Conservation (phyloP, 2,329 filamentous ascomycete genomes). For the Penicillium sp. region DNA sequence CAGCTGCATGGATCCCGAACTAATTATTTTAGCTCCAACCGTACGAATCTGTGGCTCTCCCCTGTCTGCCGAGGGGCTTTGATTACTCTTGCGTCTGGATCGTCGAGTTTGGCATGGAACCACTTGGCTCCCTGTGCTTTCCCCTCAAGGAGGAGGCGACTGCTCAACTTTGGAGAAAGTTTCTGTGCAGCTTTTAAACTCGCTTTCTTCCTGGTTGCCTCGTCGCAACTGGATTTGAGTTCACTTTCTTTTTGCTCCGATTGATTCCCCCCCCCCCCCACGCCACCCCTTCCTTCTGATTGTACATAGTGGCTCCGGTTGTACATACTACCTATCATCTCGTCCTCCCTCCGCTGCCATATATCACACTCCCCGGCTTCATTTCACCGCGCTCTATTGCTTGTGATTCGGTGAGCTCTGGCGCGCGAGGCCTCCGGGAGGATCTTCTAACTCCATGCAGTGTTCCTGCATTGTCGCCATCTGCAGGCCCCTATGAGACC, state of each 20-base stretch:
- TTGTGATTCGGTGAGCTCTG: slow-evolving; percentile 9
- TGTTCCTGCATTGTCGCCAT: neutral
- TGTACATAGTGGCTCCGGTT: slow-evolving; percentile 13
- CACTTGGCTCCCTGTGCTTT: neutral
- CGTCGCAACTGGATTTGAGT: slow-evolving; percentile 6
- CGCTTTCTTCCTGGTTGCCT: slow-evolving; percentile 14
- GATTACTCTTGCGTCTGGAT: slow-evolving; percentile 15
- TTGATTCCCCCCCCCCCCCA: slow-evolving; percentile 2
- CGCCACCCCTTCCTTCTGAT: slow-evolving; percentile 1
- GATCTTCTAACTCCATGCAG: slow-evolving; percentile 7
- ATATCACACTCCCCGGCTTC: slow-evolving; percentile 1
- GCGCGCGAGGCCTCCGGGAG: neutral
- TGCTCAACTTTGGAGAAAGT: slow-evolving; percentile 14
- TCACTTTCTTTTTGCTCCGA: slow-evolving; percentile 2
- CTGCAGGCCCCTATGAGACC: slow-evolving; percentile 4
- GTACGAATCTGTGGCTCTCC: slow-evolving; percentile 12
- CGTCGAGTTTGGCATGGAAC: slow-evolving; percentile 10
- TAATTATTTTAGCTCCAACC: slow-evolving; percentile 19
- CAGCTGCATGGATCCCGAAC: neutral
- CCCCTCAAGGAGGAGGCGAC: slow-evolving; percentile 13
- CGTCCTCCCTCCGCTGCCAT: slow-evolving; percentile 3
- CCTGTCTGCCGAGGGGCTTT: slow-evolving; percentile 13
- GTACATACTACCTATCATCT: slow-evolving; percentile 18
- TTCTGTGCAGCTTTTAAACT: slow-evolving; percentile 10
- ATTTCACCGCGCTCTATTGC: neutral